Evolutionary conservation across 306 rosid genomes (phyloP), one percentile per base, ranked within the genome.

Genomic region (Malus asiatica): DNA sequence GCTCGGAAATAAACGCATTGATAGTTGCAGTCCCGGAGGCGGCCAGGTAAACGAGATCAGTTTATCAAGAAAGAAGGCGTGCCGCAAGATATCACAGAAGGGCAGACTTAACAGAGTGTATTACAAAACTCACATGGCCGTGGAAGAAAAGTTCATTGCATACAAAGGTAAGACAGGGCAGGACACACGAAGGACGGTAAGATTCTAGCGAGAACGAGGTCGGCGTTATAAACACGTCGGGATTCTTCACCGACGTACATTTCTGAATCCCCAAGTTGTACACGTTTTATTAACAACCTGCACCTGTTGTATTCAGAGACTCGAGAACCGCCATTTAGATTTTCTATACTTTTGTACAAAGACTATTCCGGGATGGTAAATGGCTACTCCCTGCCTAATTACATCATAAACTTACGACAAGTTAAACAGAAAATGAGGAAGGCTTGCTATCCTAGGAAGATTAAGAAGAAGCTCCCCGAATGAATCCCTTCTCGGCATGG

Each of bases 391-490:
- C 86, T 82, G 83, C 90, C 72, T 80, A 79, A 70, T 74, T 75
- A 58, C 14, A 58, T 71, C 83, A 57, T 83, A 79, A 76, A 79
- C 96, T 73, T 87, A 87, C 2, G 90, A 48, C 71, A 83, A 38
- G 70, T 79, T 83, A 67, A 84, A 87, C 3, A 87, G 81, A 78
- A 92, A 92, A 76, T 86, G 91, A 0, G 97, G 97, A 80, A 92
- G 72, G 30, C 96, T 90, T 13, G 93, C 91, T 70, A 92, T 88
- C 85, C 93, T 88, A 20, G 96, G 97, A 88, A 92, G 90, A 71
- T 85, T 84, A 6, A 85, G 84, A 15, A 88, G 91, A 40, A 90
- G 86, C 4, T 92, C 96, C 5, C 88, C 91, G 66, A 88, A 78
- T 19, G 97, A 92, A 81, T 92, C 96, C 84, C 85, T 86, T 78